Base-by-base conservation (phyloP, 2,329 filamentous ascomycete species). In the Dendrostoma leiphaemia region DNA sequence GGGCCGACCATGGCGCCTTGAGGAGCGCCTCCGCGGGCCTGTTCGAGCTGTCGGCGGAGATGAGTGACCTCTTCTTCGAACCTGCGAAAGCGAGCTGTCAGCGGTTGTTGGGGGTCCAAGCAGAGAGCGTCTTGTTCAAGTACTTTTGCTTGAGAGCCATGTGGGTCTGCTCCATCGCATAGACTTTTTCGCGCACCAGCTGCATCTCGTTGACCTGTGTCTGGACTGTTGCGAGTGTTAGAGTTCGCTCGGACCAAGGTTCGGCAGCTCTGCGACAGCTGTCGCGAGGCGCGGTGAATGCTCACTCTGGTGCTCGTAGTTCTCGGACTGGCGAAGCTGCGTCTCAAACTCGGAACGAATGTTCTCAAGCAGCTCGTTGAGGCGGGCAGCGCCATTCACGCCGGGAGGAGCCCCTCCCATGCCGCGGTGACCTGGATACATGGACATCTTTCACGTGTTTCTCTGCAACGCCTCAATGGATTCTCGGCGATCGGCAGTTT, bases 121-220 rank as follows among this genome's bases (percentile, higher is more conserved):
- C n/a, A n/a, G n/a, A n/a, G n/a, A n/a, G n/a, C n/a, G n/a, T n/a
- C n/a, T n/a, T n/a, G n/a, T n/a, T n/a, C n/a, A 74, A 87, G 69
- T 79, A 97, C 93, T 97, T 96, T 72, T 86, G 82, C 78, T 97
- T 97, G 67, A 97, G 85, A 50, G 83, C 84, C 65, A 93, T 81
- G 67, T 97, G 94, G 46, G 87, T 84, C 69, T 95, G 91, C 71
- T 99, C 94, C 71, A 99, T 85, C 64, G 90, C 84, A 67, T 91
- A 97, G 57, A 99, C 90, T 73, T 96, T 97, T 68, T 92, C 88
- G 60, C 92, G 83, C 47, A 99, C 91, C 66, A 96, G 83, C 69
- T 96, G 90, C 82, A 97, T 94, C 74, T 99, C 94, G 66, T 93
- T 88, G 61, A 97, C 88, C 71, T 99, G 94, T 47, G 86, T 84